phyloP scores from a whole-genome alignment of 75 land plant genomes.

The Pinus tabuliformis region DNA sequence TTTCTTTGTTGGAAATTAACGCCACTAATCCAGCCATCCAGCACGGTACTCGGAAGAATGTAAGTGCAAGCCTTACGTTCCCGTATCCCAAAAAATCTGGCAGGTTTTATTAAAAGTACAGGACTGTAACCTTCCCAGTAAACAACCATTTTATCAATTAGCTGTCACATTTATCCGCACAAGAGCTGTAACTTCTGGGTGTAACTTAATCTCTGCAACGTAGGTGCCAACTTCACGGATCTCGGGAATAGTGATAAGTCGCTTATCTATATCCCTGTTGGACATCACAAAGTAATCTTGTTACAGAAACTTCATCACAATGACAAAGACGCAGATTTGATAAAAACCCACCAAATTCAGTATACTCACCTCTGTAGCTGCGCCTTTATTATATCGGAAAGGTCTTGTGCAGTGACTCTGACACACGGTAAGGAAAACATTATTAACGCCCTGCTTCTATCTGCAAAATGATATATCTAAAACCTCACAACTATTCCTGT shows the following conservation, averaged over 20 bases:
- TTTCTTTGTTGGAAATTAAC: not conserved
- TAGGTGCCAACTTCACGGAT: constrained; percentile 92
- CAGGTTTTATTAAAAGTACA: not conserved
- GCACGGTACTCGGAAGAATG: not conserved
- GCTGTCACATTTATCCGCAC: constrained; percentile 78
- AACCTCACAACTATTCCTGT: not conserved
- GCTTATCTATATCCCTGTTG: constrained; percentile 83
- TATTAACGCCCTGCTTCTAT: not conserved
- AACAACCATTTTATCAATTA: constrained; percentile 26
- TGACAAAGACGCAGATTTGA: not conserved
- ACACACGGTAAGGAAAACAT: not conserved
- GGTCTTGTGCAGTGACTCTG: constrained; percentile 95
- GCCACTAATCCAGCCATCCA: not conserved
- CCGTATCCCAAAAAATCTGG: not conserved
- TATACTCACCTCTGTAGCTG: constrained; percentile 67
- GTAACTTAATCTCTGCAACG: constrained; percentile 87
- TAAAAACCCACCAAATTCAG: not conserved
- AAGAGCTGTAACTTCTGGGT: constrained; percentile 86
- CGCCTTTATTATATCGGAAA: constrained; percentile 90
- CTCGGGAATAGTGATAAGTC: constrained; percentile 81
- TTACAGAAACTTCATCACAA: not conserved
- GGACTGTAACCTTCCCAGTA: not conserved
- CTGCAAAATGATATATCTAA: not conserved
- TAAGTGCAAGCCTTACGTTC: not conserved
- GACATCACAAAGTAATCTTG: not conserved